These are phyloP conservation scores for Pythium oligandrum DNA, from an alignment of 352 stramenopile genomes.

Conservation along the genomic window DNA sequence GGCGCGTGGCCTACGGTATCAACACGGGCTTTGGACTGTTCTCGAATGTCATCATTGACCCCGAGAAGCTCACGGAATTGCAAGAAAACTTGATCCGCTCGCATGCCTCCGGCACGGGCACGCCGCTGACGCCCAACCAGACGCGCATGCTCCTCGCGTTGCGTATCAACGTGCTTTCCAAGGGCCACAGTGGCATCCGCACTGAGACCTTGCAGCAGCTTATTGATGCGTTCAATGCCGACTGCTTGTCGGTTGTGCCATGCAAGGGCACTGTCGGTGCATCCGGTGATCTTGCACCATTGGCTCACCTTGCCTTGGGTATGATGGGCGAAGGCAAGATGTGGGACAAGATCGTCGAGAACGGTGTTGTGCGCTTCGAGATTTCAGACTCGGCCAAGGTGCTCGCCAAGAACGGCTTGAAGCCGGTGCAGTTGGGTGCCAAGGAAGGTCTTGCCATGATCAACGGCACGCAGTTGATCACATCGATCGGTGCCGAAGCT, in stretches of 20 bases:
- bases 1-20: conserved; percentile 86
- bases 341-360: conserved; percentile 68
- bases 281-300: conserved; percentile 81
- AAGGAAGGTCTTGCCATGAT: conserved; percentile 91
- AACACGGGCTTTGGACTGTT: conserved; percentile 92
- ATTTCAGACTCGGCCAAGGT: conserved; percentile 54
- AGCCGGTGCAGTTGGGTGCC: conserved; percentile 71
- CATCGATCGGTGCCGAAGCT: conserved; percentile 74
- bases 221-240: conserved; percentile 79
- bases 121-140: conserved; percentile 62
- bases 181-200: conserved; percentile 84
- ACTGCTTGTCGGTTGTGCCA: conserved; percentile 83
- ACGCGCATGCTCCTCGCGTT: conserved; percentile 86
- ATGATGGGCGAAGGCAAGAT: conserved; percentile 88
- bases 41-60: conserved; percentile 85
- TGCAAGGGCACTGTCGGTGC: conserved; percentile 85
- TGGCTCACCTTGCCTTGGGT: conserved; percentile 83
- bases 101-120: conserved; percentile 75
- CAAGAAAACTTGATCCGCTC: conserved; percentile 85
- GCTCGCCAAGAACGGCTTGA: conserved; percentile 64
- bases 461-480: conserved; percentile 90
- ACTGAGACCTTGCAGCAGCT: conserved; percentile 75
- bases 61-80: conserved; percentile 80
- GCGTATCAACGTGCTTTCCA: conserved; percentile 86
- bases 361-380: conserved; percentile 35